These are phyloP conservation scores for Amborella trichopoda DNA, from an alignment of 164 flowering plant species.

Conservation along the genomic window DNA sequence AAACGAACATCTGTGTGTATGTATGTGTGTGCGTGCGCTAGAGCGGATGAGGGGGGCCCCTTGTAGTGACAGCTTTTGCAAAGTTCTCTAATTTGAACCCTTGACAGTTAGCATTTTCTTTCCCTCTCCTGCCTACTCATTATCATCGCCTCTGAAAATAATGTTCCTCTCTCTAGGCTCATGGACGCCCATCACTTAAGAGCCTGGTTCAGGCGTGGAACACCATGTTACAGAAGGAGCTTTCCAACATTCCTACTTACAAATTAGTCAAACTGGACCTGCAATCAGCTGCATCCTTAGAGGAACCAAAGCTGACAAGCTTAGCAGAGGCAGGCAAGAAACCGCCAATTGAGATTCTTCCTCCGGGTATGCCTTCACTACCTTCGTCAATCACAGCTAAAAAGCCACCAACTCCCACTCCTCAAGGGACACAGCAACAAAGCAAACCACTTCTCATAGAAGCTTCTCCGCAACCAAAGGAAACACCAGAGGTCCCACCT, in stretches of 20 bases:
- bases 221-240: constrained; percentile 75
- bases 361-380: constrained; percentile 88
- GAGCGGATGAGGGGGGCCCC: no score
- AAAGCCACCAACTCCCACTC: constrained; percentile 39
- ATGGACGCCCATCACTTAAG: constrained; percentile 82
- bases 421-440: constrained; percentile 35
- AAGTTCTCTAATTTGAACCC: no score
- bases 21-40: no score
- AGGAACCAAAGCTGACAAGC: constrained; percentile 84
- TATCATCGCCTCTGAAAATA: no score
- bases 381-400: constrained; percentile 32
- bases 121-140: no score
- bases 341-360: constrained; percentile 86
- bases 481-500: no score
- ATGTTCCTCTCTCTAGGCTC: no score
- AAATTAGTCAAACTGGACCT: constrained; percentile 42
- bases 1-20: no score
- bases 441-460: constrained; percentile 54
- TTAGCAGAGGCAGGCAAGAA: constrained; percentile 82
- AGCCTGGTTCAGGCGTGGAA: constrained; percentile 88
- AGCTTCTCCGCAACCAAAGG: no score
- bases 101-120: no score
- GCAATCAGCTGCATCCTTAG: constrained; percentile 84
- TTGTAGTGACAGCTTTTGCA: no score
- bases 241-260: constrained; percentile 46